A percentile compares a stretch with the other conserved stretches of the same genome.
Conservation (phyloP, 164 flowering plant genomes). For the Nymphaea colorata region DNA sequence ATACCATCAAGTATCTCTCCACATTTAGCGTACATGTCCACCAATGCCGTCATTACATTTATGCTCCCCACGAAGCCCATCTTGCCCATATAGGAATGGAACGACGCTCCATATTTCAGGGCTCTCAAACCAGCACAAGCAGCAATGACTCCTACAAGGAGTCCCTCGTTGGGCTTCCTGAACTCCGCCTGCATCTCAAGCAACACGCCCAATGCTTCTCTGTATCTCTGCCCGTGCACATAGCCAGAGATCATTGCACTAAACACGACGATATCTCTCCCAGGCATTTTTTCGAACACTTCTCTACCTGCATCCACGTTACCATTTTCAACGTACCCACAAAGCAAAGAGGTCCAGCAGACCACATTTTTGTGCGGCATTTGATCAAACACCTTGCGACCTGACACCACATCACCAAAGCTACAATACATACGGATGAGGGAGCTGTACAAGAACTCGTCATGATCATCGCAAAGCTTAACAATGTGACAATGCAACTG, state of each 20-base stretch:
- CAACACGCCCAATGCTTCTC: conserved; percentile 5
- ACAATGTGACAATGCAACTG: conserved; percentile 5
- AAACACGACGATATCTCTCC: conserved; percentile 5
- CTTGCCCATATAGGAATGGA: conserved; percentile 4
- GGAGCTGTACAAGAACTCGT: conserved; percentile 19
- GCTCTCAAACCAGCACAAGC: conserved; percentile 6
- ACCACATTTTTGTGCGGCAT: background rate
- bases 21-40: conserved; percentile 61
- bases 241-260: conserved; percentile 5
- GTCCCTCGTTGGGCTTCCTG: conserved; percentile 5
- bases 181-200: background rate
- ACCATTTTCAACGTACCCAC: conserved; percentile 4
- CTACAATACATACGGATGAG: conserved; percentile 15
- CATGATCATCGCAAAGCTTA: conserved; percentile 1
- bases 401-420: conserved; percentile 1
- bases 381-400: conserved; percentile 2
- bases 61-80: conserved; percentile 4
- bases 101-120: conserved; percentile 3
- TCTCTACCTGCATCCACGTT: background rate
- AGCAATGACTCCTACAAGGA: conserved; percentile 6
- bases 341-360: conserved; percentile 4
- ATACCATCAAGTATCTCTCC: conserved; percentile 11
- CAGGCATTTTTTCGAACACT: conserved; percentile 6
- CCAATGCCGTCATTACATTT: conserved; percentile 14
- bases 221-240: conserved; percentile 2